Percentiles rank a stretch among this genome's conserved stretches.
phyloP scores from a whole-genome alignment of 805 yeast species.

The Millerozyma acaciae region DNA sequence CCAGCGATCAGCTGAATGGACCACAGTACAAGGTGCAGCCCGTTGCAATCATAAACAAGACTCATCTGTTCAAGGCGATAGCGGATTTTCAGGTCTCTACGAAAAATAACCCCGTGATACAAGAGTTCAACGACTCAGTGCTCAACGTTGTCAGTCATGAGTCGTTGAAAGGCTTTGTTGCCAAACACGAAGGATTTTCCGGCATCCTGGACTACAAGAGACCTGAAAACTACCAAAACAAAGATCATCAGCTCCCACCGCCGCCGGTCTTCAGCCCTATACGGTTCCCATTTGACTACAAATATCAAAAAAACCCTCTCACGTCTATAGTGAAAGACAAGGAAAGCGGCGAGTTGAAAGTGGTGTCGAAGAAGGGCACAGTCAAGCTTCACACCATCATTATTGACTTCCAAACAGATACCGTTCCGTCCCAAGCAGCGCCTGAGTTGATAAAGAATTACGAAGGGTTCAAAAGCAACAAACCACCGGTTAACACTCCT shows the following conservation, averaged over 20 bases:
- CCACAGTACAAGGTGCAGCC: slow-evolving; percentile 49
- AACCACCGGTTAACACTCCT: slow-evolving; percentile 26
- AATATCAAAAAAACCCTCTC: slow-evolving; percentile 68
- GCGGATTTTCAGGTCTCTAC: slow-evolving; percentile 81
- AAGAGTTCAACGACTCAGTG: slow-evolving; percentile 25
- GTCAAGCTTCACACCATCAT: slow-evolving; percentile 52
- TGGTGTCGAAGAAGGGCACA: slow-evolving; percentile 42
- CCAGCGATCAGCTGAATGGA: slow-evolving; percentile 25
- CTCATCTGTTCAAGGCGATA: slow-evolving; percentile 76
- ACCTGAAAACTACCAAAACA: slow-evolving; percentile 21
- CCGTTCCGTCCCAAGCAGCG: slow-evolving; percentile 49
- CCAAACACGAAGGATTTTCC: slow-evolving; percentile 17
- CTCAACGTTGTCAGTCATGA: slow-evolving; percentile 22
- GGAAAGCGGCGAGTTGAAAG: slow-evolving; percentile 56
- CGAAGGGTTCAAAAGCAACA: slow-evolving; percentile 29
- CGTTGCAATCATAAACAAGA: slow-evolving; percentile 61
- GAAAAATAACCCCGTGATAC: slow-evolving; percentile 41
- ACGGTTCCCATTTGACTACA: slow-evolving; percentile 72
- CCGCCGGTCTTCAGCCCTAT: slow-evolving; percentile 81
- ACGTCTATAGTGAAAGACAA: slow-evolving; percentile 46
- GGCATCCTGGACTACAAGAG: slow-evolving; percentile 27
- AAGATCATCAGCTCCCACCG: slow-evolving; percentile 66
- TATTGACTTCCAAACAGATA: slow-evolving; percentile 43
- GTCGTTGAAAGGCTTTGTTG: slow-evolving; percentile 22
- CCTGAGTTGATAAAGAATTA: slow-evolving; percentile 38